phyloP scores from a whole-genome alignment of 2,329 filamentous ascomycete species.

The Calonectria hawksworthii region DNA sequence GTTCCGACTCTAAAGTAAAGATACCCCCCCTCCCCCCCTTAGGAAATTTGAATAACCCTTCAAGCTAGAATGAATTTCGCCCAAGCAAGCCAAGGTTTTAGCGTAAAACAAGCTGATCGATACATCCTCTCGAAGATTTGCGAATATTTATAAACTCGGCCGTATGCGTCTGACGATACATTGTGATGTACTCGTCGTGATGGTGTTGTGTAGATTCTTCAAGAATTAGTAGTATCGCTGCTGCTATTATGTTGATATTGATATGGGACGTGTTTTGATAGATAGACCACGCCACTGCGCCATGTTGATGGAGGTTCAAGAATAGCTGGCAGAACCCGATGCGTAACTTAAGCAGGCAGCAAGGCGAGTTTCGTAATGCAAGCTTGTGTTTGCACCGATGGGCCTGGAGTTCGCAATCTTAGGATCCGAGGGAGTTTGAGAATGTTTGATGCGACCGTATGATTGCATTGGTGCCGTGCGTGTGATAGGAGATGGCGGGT shows the following conservation, averaged over 20 bases:
- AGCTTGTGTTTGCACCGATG: background rate
- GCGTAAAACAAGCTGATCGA: background rate
- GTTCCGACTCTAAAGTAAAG: too few relatives aligned
- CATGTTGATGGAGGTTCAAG: background rate
- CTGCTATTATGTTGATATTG: background rate
- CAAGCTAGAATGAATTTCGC: background rate
- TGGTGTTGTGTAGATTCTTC: background rate
- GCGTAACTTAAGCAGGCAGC: background rate
- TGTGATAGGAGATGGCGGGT: background rate
- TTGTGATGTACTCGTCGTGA: background rate
- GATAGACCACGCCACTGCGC: background rate
- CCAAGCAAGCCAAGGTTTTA: background rate
- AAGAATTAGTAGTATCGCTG: background rate
- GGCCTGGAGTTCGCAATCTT: background rate
- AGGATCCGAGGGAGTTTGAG: background rate
- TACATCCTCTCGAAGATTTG: background rate
- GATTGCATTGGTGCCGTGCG: background rate
- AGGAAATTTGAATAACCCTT: too few relatives aligned
- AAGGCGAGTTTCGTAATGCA: background rate
- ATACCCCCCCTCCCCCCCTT: too few relatives aligned
- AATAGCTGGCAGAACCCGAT: background rate
- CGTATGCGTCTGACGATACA: background rate
- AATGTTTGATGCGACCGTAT: background rate
- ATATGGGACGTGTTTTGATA: background rate
- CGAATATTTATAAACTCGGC: background rate